Base-by-base conservation (phyloP, 2,329 filamentous ascomycete genomes). In the Rutstroemia sp. region DNA sequence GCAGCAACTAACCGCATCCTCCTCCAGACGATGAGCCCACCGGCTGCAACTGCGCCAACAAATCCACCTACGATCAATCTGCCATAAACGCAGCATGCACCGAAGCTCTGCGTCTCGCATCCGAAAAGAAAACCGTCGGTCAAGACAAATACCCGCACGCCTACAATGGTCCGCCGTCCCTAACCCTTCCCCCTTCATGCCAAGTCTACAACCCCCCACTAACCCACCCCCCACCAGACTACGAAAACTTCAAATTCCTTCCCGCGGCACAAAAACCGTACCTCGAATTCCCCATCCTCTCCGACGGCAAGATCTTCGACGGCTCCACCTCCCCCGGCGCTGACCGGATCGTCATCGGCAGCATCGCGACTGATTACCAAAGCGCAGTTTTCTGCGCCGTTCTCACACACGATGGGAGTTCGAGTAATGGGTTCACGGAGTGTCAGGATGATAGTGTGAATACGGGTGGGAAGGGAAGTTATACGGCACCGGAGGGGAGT, bases 231-330 rank as follows among this genome's bases (percentile, higher is more conserved):
- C 30, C 23, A 25, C 16, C 25, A 61, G 62, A 71, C 54, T 69
- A 70, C 56, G 69, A 71, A 51, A 58, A 66, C 10, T 68, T 69
- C 61, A 57, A 61, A 23, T 70, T 71, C 61, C 25, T 54, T 16
- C 66, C 68, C 51, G 66, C 66, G 9, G 49, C 65, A 23, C 38
- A 54, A 23, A 63, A 61, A 37, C 67, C 69, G 0, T 69, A 69
- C 45, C 62, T 70, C 30, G 68, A 70, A 39, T 71, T 70, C 27
- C 67, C 69, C 5, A 65, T 71, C 48, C 42, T 68, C 21, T 34
- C 54, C 12, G 54, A 45, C 19, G 65, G 64, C 18, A 39, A 50
- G 1, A 49, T 18, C 5, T 69, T 65, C 52, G 60, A 57, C 5
- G 66, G 62, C 1, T 68, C 61, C 4, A 44, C 59, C 37, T 62